Evolutionary conservation across 352 stramenopile genomes (phyloP).

Genomic region (Globisporangium recalcitrans): DNA sequence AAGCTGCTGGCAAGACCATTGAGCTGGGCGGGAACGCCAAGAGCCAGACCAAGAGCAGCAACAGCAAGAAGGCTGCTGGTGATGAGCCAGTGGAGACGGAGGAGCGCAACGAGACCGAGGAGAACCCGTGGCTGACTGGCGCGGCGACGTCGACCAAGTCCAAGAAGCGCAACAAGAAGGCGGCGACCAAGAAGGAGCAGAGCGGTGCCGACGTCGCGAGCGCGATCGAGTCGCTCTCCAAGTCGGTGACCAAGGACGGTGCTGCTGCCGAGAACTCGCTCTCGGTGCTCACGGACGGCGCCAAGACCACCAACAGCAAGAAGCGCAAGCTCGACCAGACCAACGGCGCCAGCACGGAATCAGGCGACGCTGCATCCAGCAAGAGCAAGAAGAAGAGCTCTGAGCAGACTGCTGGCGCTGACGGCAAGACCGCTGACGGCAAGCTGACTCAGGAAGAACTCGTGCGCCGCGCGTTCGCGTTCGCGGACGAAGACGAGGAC

Average conservation of each 20-base stretch:
- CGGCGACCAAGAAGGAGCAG: conserved; percentile 32
- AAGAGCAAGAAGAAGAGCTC: conserved; percentile 36
- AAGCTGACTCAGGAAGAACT: conserved; percentile 88
- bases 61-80: neutral
- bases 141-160: conserved; percentile 34
- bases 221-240: conserved; percentile 56
- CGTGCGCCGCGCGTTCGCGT: conserved; percentile 93
- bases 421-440: conserved; percentile 18
- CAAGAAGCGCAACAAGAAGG: conserved; percentile 65
- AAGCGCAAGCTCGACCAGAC: conserved; percentile 34
- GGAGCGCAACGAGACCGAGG: conserved; percentile 23
- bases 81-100: conserved; percentile 17
- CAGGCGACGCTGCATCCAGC: conserved; percentile 12
- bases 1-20: conserved; percentile 20
- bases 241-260: conserved; percentile 34
- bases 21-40: conserved; percentile 28
- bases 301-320: conserved; percentile 29
- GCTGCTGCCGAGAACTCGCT: conserved; percentile 17
- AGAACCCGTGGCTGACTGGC: conserved; percentile 68
- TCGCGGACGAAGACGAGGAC: conserved; percentile 86
- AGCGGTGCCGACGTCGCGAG: conserved; percentile 35
- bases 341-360: neutral
- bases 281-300: conserved; percentile 24
- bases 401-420: conserved; percentile 22
- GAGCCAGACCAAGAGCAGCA: neutral